Base-by-base conservation (phyloP, 495 filamentous ascomycete genomes). In the Evernia prunastri region DNA sequence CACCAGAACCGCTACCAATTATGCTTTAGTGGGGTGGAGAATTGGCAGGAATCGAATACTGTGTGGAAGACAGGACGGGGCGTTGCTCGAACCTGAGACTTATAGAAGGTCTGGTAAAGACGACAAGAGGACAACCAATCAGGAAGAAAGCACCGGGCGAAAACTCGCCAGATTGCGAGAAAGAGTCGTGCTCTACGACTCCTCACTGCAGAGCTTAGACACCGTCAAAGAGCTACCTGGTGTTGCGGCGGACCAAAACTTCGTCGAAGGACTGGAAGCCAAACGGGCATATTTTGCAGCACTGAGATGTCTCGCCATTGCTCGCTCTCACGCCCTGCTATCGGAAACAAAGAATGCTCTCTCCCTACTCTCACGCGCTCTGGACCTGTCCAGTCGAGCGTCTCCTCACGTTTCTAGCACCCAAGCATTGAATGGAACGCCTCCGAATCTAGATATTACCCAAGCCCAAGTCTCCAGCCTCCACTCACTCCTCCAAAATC, bases 31-130 rank as follows among this genome's bases (percentile, higher is more conserved):
- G 56, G 90, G 89, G 70, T 97, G 93, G 95, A 83, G 94, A 69
- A 87, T 97, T 65, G 95, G 92, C 42, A 86, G 95, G 49, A 97
- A 99, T 72, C 82, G 94, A 58, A 87, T 95, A 0, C 78, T 99
- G 39, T 88, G 90, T 62, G 92, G 92, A 40, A 79, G 84, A 43
- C 79, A 87, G 61, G 90, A 96, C 67, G 92, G 91, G 9, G 80
- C 88, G 13, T 70, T 79, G 4, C 78, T 89, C 47, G 80, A 86
- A 33, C 75, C 81, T 18, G 80, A 84, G 59, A 70, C 71, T 58
- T 72, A 73, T 43, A 83, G 81, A 68, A 75, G 73, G 59, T 65
- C 74, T 59, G 78, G 80, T 45, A 83, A 87, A 69, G 85, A 87
- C 63, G 80, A 81, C 2, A 83, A 84, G 31, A 80, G 81, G 6